Percentiles rank a stretch among this genome's conserved stretches.
Conservation (phyloP, 768 basidiomycete species). For the Nidularia sp. region DNA sequence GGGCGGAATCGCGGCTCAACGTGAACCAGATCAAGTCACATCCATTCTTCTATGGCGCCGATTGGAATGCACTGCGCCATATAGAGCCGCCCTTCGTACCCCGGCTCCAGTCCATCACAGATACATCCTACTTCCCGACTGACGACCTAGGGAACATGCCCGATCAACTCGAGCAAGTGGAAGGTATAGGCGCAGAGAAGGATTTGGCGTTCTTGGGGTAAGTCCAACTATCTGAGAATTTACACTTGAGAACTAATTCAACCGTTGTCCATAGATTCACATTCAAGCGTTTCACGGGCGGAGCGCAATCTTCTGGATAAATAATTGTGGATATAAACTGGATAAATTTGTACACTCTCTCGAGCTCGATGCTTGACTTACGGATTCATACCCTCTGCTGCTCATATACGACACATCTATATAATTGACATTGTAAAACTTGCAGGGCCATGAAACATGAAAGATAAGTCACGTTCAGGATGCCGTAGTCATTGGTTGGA, state of each 20-base stretch:
- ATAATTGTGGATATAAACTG: not conserved
- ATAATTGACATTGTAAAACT: no score
- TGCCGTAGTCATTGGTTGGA: no score
- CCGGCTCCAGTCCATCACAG: slow-evolving; percentile 84
- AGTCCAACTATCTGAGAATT: slow-evolving; percentile 15
- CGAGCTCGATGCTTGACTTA: not conserved
- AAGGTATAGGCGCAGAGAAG: slow-evolving; percentile 62
- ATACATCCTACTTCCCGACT: slow-evolving; percentile 95
- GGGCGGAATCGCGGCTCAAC: slow-evolving; percentile 68
- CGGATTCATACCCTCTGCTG: slow-evolving; percentile 1
- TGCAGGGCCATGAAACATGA: no score
- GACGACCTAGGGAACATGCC: slow-evolving; percentile 80
- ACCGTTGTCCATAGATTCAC: slow-evolving; percentile 75
- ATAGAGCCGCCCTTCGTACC: slow-evolving; percentile 98
- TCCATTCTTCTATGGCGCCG: slow-evolving; percentile 93
- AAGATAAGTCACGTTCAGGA: no score
- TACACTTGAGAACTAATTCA: no score
- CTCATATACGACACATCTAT: no score
- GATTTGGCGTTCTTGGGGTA: slow-evolving; percentile 67
- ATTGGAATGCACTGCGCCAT: slow-evolving; percentile 87
- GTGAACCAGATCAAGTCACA: slow-evolving; percentile 89
- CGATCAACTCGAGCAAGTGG: slow-evolving; percentile 54
- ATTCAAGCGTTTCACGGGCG: slow-evolving; percentile 70
- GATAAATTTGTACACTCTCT: slow-evolving; percentile 1
- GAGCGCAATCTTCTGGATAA: slow-evolving; percentile 20